phyloP scores from a whole-genome alignment of 2,329 filamentous ascomycete species.

The Penicillium sp. region DNA sequence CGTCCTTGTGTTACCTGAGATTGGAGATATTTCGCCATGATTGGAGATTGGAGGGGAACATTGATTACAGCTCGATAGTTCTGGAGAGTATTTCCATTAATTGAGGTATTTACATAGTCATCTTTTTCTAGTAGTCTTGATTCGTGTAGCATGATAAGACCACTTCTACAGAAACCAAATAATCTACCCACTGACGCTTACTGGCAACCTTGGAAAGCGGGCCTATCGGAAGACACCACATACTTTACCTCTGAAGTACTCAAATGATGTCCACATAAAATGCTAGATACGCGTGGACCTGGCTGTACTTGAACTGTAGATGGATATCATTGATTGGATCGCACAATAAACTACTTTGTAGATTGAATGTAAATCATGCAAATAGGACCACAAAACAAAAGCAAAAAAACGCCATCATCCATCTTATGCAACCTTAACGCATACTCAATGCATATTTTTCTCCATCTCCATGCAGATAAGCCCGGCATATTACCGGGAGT shows the following conservation, averaged over 20 bases:
- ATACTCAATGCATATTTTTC: not conserved
- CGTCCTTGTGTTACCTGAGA: not conserved
- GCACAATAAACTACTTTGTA: not conserved
- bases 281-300: too few relatives aligned
- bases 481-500: not conserved
- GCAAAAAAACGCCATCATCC: not conserved
- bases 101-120: conserved; percentile 22
- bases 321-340: too few relatives aligned
- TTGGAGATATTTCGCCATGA: not conserved
- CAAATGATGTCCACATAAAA: too few relatives aligned
- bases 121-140: not conserved
- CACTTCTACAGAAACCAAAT: not conserved
- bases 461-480: not conserved
- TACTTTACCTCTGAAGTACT: too few relatives aligned
- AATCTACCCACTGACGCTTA: not conserved
- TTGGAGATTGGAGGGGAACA: conserved; percentile 10
- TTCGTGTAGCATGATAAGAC: too few relatives aligned
- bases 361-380: not conserved
- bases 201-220: not conserved
- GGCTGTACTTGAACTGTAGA: too few relatives aligned
- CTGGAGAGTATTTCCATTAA: conserved; percentile 23
- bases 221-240: not conserved
- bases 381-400: not conserved
- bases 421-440: not conserved
- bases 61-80: conserved; percentile 23